Conservation (phyloP, 1,284 basidiomycete genomes). For the Anthracocystis setariae region DNA sequence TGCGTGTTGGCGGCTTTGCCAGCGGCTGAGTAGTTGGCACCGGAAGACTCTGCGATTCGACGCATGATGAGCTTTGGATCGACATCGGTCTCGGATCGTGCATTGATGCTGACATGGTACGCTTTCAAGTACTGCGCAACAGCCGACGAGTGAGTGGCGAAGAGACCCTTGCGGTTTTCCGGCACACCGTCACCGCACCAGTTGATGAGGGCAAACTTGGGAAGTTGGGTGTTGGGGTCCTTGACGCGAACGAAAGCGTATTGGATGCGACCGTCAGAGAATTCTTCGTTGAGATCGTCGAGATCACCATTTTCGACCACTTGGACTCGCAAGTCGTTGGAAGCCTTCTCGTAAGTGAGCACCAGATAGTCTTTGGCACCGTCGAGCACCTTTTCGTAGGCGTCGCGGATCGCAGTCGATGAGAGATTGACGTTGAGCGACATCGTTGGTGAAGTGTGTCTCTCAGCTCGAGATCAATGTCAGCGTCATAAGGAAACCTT, state of each 20-base stretch:
- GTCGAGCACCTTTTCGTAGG: slow-evolving; percentile 65
- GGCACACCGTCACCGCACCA: slow-evolving; percentile 93
- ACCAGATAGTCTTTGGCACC: slow-evolving; percentile 83
- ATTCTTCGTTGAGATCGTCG: slow-evolving; percentile 91
- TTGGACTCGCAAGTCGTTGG: slow-evolving; percentile 90
- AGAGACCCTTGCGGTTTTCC: slow-evolving; percentile 88
- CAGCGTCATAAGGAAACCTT: not conserved
- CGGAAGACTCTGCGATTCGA: slow-evolving; percentile 87
- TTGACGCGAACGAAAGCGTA: slow-evolving; percentile 90
- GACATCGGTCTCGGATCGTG: slow-evolving; percentile 81
- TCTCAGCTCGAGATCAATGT: too few relatives aligned
- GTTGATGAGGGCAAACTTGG: slow-evolving; percentile 85
- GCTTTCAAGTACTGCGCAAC: slow-evolving; percentile 85
- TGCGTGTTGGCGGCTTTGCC: slow-evolving; percentile 64
- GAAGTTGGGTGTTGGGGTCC: slow-evolving; percentile 88
- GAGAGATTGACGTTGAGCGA: slow-evolving; percentile 74
- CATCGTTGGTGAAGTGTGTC: slow-evolving; percentile 43
- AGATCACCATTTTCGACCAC: slow-evolving; percentile 75
- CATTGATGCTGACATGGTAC: slow-evolving; percentile 86
- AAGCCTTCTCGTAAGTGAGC: slow-evolving; percentile 84
- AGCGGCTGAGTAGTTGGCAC: slow-evolving; percentile 82
- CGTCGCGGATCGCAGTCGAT: slow-evolving; percentile 73
- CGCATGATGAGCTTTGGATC: slow-evolving; percentile 72
- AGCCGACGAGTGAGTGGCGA: slow-evolving; percentile 83
- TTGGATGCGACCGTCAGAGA: slow-evolving; percentile 92